Conservation (phyloP, 345 rosid species). For the Eucalyptus marginata region DNA sequence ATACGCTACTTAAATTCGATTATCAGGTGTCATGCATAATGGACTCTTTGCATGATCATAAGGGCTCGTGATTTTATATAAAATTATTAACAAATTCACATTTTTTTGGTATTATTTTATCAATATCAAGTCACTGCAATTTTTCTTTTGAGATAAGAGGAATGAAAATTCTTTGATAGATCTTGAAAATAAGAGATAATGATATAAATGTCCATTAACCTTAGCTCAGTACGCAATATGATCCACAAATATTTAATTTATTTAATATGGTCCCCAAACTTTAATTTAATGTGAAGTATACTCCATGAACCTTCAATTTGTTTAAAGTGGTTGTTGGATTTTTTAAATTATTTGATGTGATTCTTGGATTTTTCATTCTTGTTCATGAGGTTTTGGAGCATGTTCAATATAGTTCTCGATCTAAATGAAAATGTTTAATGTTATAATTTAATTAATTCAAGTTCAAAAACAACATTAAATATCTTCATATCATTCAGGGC, state of each 20-base stretch:
- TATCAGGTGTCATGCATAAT: not conserved
- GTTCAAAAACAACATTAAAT: not conserved
- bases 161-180: not conserved
- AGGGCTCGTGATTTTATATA: not conserved
- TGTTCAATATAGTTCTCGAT: not conserved
- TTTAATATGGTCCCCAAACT: accelerated
- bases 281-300: accelerated
- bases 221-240: not conserved
- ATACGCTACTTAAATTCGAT: not conserved
- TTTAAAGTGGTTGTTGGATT: not conserved
- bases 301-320: not conserved
- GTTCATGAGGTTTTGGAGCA: not conserved
- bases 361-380: too few species aligned
- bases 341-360: too few species aligned
- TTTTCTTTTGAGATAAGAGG: not conserved
- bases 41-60: not conserved
- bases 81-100: not conserved
- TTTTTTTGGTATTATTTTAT: not conserved
- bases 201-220: not conserved
- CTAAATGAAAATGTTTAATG: not conserved
- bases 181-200: not conserved
- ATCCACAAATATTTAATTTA: not conserved
- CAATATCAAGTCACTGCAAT: not conserved
- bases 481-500: not conserved
- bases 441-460: not conserved